A percentile compares a stretch with the other conserved stretches of the same genome.
phyloP scores from a whole-genome alignment of 2,329 filamentous ascomycete genomes.

The Colletotrichum siamense region DNA sequence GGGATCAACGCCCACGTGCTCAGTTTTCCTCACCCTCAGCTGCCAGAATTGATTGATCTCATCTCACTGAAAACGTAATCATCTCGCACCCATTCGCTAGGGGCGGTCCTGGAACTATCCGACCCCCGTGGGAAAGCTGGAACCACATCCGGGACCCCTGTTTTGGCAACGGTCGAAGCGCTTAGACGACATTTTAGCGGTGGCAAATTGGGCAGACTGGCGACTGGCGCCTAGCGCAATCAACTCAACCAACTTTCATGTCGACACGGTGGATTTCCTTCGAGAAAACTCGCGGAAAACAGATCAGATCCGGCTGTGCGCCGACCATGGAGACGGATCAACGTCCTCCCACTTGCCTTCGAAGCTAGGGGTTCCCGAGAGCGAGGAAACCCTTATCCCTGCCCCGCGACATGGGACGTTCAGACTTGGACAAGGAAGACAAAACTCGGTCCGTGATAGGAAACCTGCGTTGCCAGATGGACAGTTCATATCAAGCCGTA shows the following conservation, averaged over 20 bases:
- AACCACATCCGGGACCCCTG: neutral
- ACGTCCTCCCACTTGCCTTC: neutral
- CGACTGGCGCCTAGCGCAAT: neutral
- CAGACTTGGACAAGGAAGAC: neutral
- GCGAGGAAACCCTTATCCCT: neutral
- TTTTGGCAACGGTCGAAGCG: neutral
- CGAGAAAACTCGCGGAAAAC: neutral
- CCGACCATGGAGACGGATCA: neutral
- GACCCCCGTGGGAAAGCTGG: neutral
- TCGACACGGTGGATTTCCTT: neutral
- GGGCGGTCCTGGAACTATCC: neutral
- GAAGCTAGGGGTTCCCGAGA: neutral
- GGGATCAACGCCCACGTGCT: neutral
- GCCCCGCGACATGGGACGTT: neutral
- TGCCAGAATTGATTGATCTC: neutral
- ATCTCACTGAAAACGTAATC: neutral
- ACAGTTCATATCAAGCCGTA: neutral
- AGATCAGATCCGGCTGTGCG: neutral
- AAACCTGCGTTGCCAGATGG: neutral
- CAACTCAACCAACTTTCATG: neutral
- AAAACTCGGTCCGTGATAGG: neutral
- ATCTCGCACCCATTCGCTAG: neutral
- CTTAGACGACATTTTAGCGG: neutral
- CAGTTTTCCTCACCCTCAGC: neutral
- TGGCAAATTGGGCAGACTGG: slow-evolving; percentile 1